Base-by-base conservation (phyloP, 225 moss, liverwort and hornwort genomes). In the Pseudisothecium myosuroides region DNA sequence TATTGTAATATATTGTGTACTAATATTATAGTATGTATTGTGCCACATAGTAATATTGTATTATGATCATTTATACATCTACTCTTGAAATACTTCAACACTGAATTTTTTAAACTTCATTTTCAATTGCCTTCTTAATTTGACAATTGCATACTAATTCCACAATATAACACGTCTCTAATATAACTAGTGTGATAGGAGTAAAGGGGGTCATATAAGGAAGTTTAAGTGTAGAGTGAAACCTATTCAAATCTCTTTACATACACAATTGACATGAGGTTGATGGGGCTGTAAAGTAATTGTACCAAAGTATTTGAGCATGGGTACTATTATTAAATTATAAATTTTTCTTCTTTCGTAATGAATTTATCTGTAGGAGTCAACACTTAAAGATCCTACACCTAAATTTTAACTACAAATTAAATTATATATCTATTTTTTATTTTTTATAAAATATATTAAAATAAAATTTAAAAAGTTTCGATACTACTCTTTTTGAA, bases 281-380 rank as follows among this genome's bases (percentile, higher is more conserved):
- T 29, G 10, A 73, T 17, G 1, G 10, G 1, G 4, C 2, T 29
- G 2, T 15, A 28, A 28, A 2, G 10, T 72, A 72, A 27, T 0
- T 39, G 0, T 2, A 39, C 1, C 0, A n/a, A 6, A 7, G 10
- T 3, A 6, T 69, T 69, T 69, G 39, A 69, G 11, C 4, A 24
- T 41, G 39, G 3, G 41, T 41, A 71, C 3, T 71, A 3, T 10
- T 71, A 39, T 24, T 39, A 41, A 26, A 24, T 1, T 71, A 1
- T 71, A 71, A 41, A 4, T 12, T 69, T 37, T 23, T 69, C 10
- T 14, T 69, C 14, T 69, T 36, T 1, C 24, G 0, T 26, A 22
- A 69, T 69, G 10, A 69, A 26, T 39, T 14, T n/a, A n/a, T 0
- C 1, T 2, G 0, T n/a, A 12, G 9, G 12, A 1, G 4, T 6